These are phyloP conservation scores for Leccinum variicolor DNA, from an alignment of 768 basidiomycete species.

Conservation along the genomic window DNA sequence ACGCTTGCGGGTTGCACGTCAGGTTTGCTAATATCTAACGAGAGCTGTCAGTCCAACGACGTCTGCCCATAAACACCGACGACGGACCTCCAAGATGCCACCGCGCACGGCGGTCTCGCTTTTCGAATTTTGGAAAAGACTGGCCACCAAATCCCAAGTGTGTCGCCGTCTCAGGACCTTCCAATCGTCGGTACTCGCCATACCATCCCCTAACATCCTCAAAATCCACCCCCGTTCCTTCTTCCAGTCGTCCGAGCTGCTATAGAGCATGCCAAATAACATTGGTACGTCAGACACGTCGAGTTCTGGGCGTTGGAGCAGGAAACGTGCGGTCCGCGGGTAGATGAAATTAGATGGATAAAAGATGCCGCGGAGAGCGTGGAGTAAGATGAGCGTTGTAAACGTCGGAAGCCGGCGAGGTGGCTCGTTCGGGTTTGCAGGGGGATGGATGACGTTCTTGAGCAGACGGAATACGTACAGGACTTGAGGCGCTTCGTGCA, in stretches of 20 bases:
- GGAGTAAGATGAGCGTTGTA: constrained; percentile 76
- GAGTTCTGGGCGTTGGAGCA: constrained; percentile 82
- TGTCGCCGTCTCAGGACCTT: constrained; percentile 72
- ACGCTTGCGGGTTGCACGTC: constrained; percentile 66
- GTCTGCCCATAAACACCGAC: background rate
- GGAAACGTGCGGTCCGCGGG: constrained; percentile 80
- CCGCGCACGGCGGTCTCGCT: constrained; percentile 50
- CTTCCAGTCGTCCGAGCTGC: constrained; percentile 73
- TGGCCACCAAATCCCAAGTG: constrained; percentile 86
- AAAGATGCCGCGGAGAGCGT: constrained; percentile 78
- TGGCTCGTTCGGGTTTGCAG: constrained; percentile 44
- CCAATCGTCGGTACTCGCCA: constrained; percentile 78
- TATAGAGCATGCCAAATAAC: constrained; percentile 86
- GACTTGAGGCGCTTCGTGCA: constrained; percentile 78
- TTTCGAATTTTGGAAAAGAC: constrained; percentile 67
- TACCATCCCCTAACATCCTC: constrained; percentile 76
- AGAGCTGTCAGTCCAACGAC: background rate
- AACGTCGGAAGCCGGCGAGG: constrained; percentile 69
- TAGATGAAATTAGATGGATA: constrained; percentile 89
- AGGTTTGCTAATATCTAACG: constrained; percentile 69
- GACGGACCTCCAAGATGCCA: constrained; percentile 64
- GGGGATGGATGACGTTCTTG: constrained; percentile 14
- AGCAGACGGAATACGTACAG: constrained; percentile 58
- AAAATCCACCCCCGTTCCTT: constrained; percentile 91
- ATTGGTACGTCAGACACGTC: constrained; percentile 86